Conservation (phyloP, 257 asterid genomes). For the Rubia yunnanensis region DNA sequence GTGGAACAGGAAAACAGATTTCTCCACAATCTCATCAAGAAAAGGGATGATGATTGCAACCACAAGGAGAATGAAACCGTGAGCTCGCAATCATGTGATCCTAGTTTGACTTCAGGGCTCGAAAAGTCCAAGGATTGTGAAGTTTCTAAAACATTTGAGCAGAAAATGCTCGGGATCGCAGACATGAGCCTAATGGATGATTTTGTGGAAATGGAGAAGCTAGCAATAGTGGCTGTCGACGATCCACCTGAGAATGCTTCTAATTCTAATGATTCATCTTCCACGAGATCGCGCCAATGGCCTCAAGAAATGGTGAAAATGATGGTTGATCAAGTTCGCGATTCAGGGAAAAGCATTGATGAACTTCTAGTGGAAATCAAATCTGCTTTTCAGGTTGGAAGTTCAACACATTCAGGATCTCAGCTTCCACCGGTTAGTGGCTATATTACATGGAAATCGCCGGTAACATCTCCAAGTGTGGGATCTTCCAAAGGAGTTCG, state of each 20-base stretch:
- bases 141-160: slow-evolving; percentile 19
- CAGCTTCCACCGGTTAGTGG: slow-evolving; percentile 42
- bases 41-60: slow-evolving; percentile 39
- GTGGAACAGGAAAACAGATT: slow-evolving; percentile 55
- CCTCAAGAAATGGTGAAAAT: slow-evolving; percentile 28
- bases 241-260: slow-evolving; percentile 18
- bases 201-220: slow-evolving; percentile 90
- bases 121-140: slow-evolving; percentile 18
- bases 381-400: slow-evolving; percentile 17
- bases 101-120: slow-evolving; percentile 17
- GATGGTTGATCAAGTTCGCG: slow-evolving; percentile 35
- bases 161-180: slow-evolving; percentile 44
- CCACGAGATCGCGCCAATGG: slow-evolving; percentile 37
- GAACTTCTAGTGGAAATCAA: slow-evolving; percentile 57
- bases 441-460: slow-evolving; percentile 61
- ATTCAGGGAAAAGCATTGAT: slow-evolving; percentile 38
- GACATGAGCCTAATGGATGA: slow-evolving; percentile 94
- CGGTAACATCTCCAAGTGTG: slow-evolving; percentile 34
- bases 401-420: slow-evolving; percentile 15
- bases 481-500: slow-evolving; percentile 10
- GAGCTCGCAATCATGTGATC: slow-evolving; percentile 31
- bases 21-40: slow-evolving; percentile 40
- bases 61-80: slow-evolving; percentile 19
- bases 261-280: slow-evolving; percentile 14
- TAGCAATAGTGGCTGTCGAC: slow-evolving; percentile 73